phyloP scores from a whole-genome alignment of 768 basidiomycete genomes.

The Boletus vinaceobasis region DNA sequence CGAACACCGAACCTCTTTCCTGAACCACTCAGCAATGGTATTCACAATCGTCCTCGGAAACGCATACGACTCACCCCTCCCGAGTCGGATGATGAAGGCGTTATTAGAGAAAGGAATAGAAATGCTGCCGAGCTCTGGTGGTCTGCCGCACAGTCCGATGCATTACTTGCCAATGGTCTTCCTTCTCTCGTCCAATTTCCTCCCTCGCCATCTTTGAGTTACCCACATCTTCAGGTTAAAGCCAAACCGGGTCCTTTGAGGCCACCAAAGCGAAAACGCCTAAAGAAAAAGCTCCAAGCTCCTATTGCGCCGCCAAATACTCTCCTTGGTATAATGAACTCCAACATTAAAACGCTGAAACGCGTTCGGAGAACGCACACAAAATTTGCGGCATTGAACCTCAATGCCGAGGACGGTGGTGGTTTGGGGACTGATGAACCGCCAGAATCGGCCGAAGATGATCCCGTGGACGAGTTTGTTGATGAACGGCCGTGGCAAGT shows the following conservation, averaged over 20 bases:
- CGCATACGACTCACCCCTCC: conserved; percentile 50
- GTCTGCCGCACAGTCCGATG: conserved; percentile 62
- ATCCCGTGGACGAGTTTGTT: conserved; percentile 31
- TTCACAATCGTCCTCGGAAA: conserved; percentile 53
- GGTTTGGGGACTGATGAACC: conserved; percentile 32
- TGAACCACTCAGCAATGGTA: conserved; percentile 19
- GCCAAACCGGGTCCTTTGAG: conserved; percentile 7
- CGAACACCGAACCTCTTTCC: not conserved
- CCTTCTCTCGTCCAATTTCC: conserved; percentile 44
- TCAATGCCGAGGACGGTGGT: conserved; percentile 34
- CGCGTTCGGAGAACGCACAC: conserved; percentile 70
- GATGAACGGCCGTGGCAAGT: conserved; percentile 62
- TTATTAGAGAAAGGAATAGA: conserved; percentile 30
- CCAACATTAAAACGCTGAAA: conserved; percentile 71
- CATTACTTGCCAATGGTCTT: conserved; percentile 60
- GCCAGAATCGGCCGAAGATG: conserved; percentile 34
- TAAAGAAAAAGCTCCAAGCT: conserved; percentile 18
- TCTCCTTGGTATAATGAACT: conserved; percentile 68
- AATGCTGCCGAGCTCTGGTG: conserved; percentile 67
- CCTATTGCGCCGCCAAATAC: conserved; percentile 37
- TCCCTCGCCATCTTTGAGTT: conserved; percentile 17
- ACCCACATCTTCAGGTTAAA: conserved; percentile 9
- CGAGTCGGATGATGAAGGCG: conserved; percentile 34
- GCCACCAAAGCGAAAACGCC: conserved; percentile 21
- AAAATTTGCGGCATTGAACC: conserved; percentile 59